Percentiles rank a stretch among this genome's conserved stretches.
phyloP scores from a whole-genome alignment of 108 stramenopile genomes.

The Aurantiochytrium sp. region DNA sequence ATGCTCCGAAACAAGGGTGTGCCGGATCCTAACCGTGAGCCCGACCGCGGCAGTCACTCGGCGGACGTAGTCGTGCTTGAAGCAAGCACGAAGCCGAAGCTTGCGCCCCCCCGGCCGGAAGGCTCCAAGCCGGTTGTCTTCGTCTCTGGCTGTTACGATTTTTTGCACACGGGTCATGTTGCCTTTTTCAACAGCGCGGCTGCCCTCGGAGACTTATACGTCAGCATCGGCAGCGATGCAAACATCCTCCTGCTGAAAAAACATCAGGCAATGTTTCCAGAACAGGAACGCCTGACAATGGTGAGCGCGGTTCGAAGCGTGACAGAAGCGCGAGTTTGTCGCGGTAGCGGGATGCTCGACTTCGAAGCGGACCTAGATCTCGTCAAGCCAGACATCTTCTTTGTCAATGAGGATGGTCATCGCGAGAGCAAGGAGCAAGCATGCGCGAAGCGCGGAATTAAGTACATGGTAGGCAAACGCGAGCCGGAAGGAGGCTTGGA shows the following conservation, averaged over 20 bases:
- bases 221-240: constrained; percentile 11
- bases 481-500: neutral
- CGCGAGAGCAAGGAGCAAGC: neutral
- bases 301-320: neutral
- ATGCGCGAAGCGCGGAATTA: neutral
- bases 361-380: neutral
- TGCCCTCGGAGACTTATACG: neutral
- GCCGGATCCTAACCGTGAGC: neutral
- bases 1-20: neutral
- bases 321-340: neutral
- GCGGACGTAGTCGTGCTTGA: neutral
- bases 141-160: constrained; percentile 23
- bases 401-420: constrained; percentile 2
- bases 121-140: constrained; percentile 9
- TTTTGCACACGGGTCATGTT: constrained; percentile 20
- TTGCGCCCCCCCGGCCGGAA: neutral
- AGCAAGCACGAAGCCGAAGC: neutral
- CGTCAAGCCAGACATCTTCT: neutral
- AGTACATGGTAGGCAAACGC: neutral
- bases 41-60: neutral
- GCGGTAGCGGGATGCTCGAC: constrained; percentile 2
- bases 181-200: constrained; percentile 9
- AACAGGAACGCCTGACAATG: neutral
- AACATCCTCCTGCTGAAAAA: neutral
- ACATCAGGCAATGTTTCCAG: neutral